Evolutionary conservation across 371 early-diverging fungal genomes (phyloP).

Genomic region (Mucor mucedo): DNA sequence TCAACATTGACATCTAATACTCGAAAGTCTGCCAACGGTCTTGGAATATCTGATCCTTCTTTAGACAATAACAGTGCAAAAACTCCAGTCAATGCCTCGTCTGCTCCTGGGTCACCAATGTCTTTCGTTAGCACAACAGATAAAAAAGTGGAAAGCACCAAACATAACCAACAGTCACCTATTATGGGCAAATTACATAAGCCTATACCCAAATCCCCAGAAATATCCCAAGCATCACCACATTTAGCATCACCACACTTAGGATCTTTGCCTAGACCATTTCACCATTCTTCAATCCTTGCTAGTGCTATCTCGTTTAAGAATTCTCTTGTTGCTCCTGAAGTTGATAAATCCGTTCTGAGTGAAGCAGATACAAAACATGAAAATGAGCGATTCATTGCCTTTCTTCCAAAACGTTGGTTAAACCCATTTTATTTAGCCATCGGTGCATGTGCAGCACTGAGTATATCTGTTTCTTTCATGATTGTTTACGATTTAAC

Average conservation of each 20-base stretch:
- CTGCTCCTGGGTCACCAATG: constrained; percentile 8
- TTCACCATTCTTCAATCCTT: constrained; percentile 15
- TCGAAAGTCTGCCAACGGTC: constrained; percentile 1
- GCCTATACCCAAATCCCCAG: constrained; percentile 7
- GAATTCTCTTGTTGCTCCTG: constrained; percentile 13
- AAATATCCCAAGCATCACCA: constrained; percentile 20
- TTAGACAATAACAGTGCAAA: neutral
- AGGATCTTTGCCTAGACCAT: neutral
- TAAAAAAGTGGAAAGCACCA: neutral
- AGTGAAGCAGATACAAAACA: neutral
- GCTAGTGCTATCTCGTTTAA: constrained; percentile 22
- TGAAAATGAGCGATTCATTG: constrained; percentile 28
- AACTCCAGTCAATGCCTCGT: neutral
- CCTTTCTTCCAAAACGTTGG: constrained; percentile 33
- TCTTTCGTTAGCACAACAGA: neutral
- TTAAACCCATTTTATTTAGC: constrained; percentile 49
- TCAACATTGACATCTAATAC: neutral
- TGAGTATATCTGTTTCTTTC: constrained; percentile 35
- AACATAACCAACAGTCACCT: neutral
- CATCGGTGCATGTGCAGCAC: constrained; percentile 25
- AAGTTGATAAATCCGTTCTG: neutral
- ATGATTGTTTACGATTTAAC: constrained; percentile 50
- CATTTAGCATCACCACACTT: constrained; percentile 1
- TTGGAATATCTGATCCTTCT: constrained; percentile 19
- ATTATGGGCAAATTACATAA: neutral